Evolutionary conservation across 2,329 filamentous ascomycete genomes (phyloP), one percentile per base, ranked within the genome.

Genomic region (Venturia carpophila): DNA sequence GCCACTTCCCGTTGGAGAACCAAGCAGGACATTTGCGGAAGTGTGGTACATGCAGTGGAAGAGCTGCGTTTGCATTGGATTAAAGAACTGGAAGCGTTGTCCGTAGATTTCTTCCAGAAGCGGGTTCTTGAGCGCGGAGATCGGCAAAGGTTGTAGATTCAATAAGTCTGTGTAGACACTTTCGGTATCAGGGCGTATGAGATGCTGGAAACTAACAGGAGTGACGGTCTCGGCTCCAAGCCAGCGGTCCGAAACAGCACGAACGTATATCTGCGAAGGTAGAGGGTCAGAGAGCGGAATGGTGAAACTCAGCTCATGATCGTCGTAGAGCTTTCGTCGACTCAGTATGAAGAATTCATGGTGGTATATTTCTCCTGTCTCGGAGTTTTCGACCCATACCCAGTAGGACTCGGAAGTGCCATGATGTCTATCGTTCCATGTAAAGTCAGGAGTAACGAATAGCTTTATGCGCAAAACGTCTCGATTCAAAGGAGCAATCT

Each of bases 61-160:
- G 63, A 99, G 91, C 72, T 99, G 94, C 0, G 94, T 97, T 76
- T 99, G 94, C 95, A 99, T 97, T 0, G 94, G 94, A 73, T 99
- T 99, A 82, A 99, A 99, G 76, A 88, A 99, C 69, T 94, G 88
- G 75, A 99, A 99, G 41, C 92, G 85, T 73, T 93, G 81, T 0
- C 83, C 87, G 71, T 99, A 99, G 1, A 99, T 84, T 67, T 94
- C 91, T 74, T 99, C 93, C 0, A 99, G 77, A 0, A 87, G 81
- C 0, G 91, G 87, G 68, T 97, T 96, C 73, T 96, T 92, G 52
- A 99, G 80, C 0, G 93, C 93, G 24, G 87, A 84, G 67, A 99
- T 86, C 0, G 93, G 89, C 3, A 99, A 79, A 1, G 94, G 94
- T 73, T 97, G 94, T 30, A 99, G 79, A 71, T 97, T 90, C 21